A percentile compares a stretch with the other conserved stretches of the same genome.
Evolutionary conservation across 306 rosid genomes (phyloP).

Genomic region (Mimosa bimucronata): DNA sequence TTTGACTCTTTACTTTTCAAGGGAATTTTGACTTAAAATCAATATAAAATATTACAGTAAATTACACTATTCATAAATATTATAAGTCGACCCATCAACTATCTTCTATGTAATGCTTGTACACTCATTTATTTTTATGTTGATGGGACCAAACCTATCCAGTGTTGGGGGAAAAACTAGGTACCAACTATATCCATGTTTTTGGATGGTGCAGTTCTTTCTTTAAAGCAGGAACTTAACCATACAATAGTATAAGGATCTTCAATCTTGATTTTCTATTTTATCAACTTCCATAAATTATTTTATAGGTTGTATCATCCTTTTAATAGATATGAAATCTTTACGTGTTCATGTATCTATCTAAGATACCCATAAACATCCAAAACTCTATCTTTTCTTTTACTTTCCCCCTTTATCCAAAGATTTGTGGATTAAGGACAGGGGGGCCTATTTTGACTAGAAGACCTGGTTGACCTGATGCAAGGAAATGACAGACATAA

Average conservation of each 20-base stretch:
- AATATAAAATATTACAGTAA: background rate
- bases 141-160: background rate
- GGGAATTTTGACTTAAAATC: background rate
- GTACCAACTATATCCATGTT: background rate
- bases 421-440: conserved; percentile 5
- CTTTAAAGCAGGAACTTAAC: background rate
- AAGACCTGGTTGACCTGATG: conserved; percentile 35
- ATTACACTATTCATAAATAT: background rate
- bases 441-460: conserved; percentile 39
- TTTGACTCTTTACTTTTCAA: background rate
- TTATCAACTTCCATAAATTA: background rate
- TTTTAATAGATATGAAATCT: background rate
- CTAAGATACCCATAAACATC: background rate
- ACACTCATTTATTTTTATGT: background rate
- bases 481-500: conserved; percentile 43
- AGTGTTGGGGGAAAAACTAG: background rate
- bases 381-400: background rate
- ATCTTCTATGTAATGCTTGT: background rate
- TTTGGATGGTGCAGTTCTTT: background rate
- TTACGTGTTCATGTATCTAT: background rate
- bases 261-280: background rate
- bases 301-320: background rate
- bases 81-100: background rate
- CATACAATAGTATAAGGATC: background rate
- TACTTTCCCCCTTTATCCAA: background rate